Base-by-base conservation (phyloP, 2,329 filamentous ascomycete genomes). In the Exophiala spinifera region DNA sequence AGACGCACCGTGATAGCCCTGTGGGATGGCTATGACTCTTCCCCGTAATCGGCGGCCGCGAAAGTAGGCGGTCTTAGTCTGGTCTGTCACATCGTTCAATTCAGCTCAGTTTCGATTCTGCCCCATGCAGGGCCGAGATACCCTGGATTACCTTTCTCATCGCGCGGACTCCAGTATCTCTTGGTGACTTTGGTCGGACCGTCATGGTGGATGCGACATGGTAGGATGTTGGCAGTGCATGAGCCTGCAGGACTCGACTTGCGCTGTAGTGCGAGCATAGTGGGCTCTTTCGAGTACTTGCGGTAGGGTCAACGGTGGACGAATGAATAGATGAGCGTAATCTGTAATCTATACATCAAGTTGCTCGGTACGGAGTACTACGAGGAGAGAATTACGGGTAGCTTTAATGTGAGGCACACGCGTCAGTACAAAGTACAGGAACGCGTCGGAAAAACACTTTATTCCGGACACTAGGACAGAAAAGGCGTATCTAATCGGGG, bases 21-120 rank as follows among this genome's bases (percentile, higher is more conserved):
- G 73, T 0, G 91, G 90, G 0, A 96, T 69, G 3, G 76, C 75
- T 2, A 94, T 70, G 1, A 74, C 66, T 57, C 82, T 86, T 39
- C 88, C 90, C 43, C 83, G 78, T 1, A 96, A 78, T 67, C 88
- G 91, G 46, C 90, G 83, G 31, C 91, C 91, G 58, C 91, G 85
- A 61, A 95, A 87, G 66, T 91, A 87, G 21, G 85, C 77, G 1
- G 78, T 80, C 36, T 74, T 75, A 1, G 72, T 75, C 8, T 73
- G 74, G 65, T 81, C 82, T 85, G 42, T 3, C 10, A 8, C 4
- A 7, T 23, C 42, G 10, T 10, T 25, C 10, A n/a, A 6, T 8
- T 13, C 13, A 15, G 2, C 11, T 2, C 3, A 4, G 13, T n/a
- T 2, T 28, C 42, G 42, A n/a, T 3, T 14, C 4, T 44, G 15